phyloP scores from a whole-genome alignment of 2,329 filamentous ascomycete species.

The Aulographum hederae region DNA sequence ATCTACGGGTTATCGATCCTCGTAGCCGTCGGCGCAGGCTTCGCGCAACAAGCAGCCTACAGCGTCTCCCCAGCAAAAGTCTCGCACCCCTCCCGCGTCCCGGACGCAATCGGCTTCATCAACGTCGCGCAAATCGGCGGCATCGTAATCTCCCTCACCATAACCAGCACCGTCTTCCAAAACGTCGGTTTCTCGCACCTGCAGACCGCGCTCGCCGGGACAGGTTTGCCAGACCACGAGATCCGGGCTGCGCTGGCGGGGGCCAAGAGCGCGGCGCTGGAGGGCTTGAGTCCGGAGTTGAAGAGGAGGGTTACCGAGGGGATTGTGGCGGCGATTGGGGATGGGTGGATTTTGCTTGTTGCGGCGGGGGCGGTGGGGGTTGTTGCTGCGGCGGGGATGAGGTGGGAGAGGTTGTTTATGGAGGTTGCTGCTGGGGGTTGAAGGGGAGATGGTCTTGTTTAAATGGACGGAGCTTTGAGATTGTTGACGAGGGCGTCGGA shows the following conservation, averaged over 20 bases:
- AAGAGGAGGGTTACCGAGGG: conserved; percentile 1
- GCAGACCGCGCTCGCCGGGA: not conserved
- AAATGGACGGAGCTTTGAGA: too few species aligned
- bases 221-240: conserved; percentile 2
- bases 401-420: conserved; percentile 5
- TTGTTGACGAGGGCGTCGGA: too few species aligned
- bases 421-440: not conserved
- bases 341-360: conserved; percentile 4
- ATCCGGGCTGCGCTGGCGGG: conserved; percentile 4
- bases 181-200: conserved; percentile 4
- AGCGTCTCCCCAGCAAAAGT: conserved; percentile 6
- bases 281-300: not conserved
- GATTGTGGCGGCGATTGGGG: conserved; percentile 3
- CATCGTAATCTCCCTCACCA: conserved; percentile 6
- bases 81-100: not conserved
- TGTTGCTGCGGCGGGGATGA: conserved; percentile 2
- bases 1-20: conserved; percentile 12
- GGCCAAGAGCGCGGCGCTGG: conserved; percentile 1
- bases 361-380: conserved; percentile 3
- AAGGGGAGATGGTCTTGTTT: too few species aligned
- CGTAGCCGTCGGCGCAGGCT: conserved; percentile 9
- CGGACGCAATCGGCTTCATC: conserved; percentile 7
- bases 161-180: conserved; percentile 7
- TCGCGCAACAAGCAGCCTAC: conserved; percentile 9
- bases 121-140: conserved; percentile 7